Conservation (phyloP, 2,329 filamentous ascomycete species). For the Fusarium drepaniforme region DNA sequence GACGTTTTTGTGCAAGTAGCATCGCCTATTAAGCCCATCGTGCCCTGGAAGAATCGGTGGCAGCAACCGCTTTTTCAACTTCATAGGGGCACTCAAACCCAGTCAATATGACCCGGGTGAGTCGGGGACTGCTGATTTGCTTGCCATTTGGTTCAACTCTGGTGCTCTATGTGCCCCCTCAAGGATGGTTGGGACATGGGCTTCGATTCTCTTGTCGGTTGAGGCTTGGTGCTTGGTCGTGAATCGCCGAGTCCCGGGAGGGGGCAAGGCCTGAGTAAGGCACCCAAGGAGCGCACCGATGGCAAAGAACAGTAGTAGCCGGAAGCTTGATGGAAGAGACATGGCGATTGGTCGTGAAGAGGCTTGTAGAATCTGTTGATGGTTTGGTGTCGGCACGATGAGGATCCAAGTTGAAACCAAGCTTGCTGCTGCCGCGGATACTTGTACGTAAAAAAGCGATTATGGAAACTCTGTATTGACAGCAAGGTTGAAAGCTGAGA, state of each 20-base stretch:
- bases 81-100: too few relatives aligned
- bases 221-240: too few relatives aligned
- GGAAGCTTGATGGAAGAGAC: background rate
- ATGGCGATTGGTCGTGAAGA: background rate
- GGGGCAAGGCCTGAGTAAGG: background rate
- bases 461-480: background rate
- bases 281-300: background rate
- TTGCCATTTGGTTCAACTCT: too few relatives aligned
- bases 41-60: too few relatives aligned
- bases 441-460: background rate
- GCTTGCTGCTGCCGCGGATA: background rate
- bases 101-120: too few relatives aligned
- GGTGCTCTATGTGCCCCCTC: background rate
- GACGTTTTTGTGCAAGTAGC: too few relatives aligned
- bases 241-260: background rate
- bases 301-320: background rate
- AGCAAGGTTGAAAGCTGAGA: background rate
- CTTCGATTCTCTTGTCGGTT: background rate
- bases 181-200: background rate
- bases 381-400: background rate
- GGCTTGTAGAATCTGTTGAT: background rate
- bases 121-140: background rate
- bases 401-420: background rate
- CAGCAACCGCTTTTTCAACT: too few relatives aligned
- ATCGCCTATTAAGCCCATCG: too few relatives aligned